Evolutionary conservation across 108 stramenopile species (phyloP), one percentile per base, ranked within the genome.

Genomic region (Pseudonitzschia multiseries): DNA sequence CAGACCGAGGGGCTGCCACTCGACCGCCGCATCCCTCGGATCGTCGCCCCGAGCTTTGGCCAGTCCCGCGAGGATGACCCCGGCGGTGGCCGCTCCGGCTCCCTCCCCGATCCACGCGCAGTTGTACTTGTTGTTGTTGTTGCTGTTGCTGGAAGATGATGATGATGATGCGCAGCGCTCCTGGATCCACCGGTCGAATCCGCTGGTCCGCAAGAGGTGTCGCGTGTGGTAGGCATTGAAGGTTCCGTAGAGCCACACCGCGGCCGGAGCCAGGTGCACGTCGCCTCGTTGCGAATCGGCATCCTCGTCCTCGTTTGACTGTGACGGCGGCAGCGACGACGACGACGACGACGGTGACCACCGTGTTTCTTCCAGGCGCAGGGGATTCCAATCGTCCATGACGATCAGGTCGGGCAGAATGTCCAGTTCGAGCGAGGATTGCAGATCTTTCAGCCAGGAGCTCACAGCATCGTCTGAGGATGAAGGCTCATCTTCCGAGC

Each of bases 31-130:
- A 2, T 0, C 21, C 0, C 28, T 62, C 2, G 42, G 5, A 0
- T 8, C 22, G 40, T 31, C 0, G 20, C 50, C 44, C 27, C 40
- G 28, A 0, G 17, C 54, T 57, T 18, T 24, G 27, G 44, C 52
- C 26, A 13, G 33, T 20, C n/a, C n/a, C n/a, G 40, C 33, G 4
- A 10, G 63, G 53, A 79, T 50, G 29, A 36, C 26, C 26, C 24
- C 56, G 28, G 71, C 67, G 17, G 72, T 56, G 18, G 72, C n/a
- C 21, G 72, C 71, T 4, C 78, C 78, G 2, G 78, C 51, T 33
- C 70, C 70, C 66, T 79, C 78, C n/a, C 78, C 78, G 28, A 79
- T 56, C 29, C 31, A 73, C 36, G 67, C 15, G 28, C 70, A 59
- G 6, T 29, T 43, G 24, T 0, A 8, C 8, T 15, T 59, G 57